Base-by-base conservation (phyloP, 495 filamentous ascomycete genomes). In the Penicillium canescens region DNA sequence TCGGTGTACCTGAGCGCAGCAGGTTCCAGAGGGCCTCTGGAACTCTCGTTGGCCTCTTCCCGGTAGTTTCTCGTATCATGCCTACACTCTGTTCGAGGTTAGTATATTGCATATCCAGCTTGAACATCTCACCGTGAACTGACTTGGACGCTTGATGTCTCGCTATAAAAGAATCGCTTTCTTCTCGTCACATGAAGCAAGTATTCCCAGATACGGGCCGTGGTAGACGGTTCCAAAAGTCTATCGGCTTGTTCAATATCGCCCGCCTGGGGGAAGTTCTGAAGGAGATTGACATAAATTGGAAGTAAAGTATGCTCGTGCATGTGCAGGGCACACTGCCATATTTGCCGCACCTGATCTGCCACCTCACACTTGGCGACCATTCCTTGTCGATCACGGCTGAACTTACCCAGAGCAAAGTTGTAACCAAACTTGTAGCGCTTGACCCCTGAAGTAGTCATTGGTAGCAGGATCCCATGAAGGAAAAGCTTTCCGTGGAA, bases 401-500 rank as follows among this genome's bases (percentile, higher is more conserved):
- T 65, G 4, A 65, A 51, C 6, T 44, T 23, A 2, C 62, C 62
- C 33, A 44, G 26, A 10, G 34, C 18, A 16, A 62, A 57, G 31
- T 68, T 59, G 42, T 68, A 68, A 2, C 59, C 46, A 50, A 60
- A 53, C 39, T 64, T 59, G 24, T 56, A 52, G 12, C 14, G 23
- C n/a, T 20, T 23, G 39, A 23, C 6, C 13, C 51, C 53, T 40
- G 12, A 49, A 14, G n/a, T 20, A 8, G 4, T 12, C 16, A 23
- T 18, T 38, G 53, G 37, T 55, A 58, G 40, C 18, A 53, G 49
- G 2, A 64, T 23, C 3, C 64, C 58, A 48, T 62, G 64, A 14
- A 64, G 53, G 21, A 45, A 67, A 4, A 67, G 26, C 40, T 38
- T 55, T n/a, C 47, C 54, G 2, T 24, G 31, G 21, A 59, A 64